Evolutionary conservation across 1,284 basidiomycete genomes (phyloP).

Genomic region (Pseudozyma sp.): DNA sequence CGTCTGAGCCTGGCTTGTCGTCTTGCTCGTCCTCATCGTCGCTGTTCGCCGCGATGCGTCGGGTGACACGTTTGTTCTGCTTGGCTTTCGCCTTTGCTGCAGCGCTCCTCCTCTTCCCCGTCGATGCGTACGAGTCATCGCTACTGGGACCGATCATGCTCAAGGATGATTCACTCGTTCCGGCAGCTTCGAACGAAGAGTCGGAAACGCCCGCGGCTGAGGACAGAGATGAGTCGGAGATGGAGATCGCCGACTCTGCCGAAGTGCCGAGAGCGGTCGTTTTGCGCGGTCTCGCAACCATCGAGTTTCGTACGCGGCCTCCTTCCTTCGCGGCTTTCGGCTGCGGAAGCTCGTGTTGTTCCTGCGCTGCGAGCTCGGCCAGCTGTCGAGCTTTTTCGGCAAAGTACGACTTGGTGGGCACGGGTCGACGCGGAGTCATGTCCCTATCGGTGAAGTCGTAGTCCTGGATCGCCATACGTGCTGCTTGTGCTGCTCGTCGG

Average conservation of each 20-base stretch:
- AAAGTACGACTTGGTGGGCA: constrained; percentile 47
- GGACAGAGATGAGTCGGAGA: constrained; percentile 26
- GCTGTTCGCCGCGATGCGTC: constrained; percentile 23
- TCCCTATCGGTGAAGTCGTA: constrained; percentile 49
- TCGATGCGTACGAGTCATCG: constrained; percentile 4
- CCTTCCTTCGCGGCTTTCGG: neutral
- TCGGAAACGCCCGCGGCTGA: constrained; percentile 15
- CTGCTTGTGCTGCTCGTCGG: constrained; percentile 42
- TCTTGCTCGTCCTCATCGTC: constrained; percentile 23
- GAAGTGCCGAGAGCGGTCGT: constrained; percentile 1
- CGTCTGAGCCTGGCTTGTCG: constrained; percentile 16
- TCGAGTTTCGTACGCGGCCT: constrained; percentile 14
- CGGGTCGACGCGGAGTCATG: constrained; percentile 42
- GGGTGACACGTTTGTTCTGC: constrained; percentile 21
- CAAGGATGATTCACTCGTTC: constrained; percentile 25
- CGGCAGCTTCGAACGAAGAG: constrained; percentile 17
- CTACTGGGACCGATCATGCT: constrained; percentile 14
- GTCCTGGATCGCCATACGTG: constrained; percentile 39
- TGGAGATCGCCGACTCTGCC: constrained; percentile 4
- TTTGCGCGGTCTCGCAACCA: constrained; percentile 15
- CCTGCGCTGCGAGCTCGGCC: constrained; percentile 15
- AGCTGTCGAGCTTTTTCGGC: constrained; percentile 37
- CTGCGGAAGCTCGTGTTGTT: neutral
- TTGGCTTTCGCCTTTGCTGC: constrained; percentile 15
- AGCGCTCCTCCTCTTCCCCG: neutral